Evolutionary conservation across 1,284 basidiomycete species (phyloP).

Genomic region (Gomphus bonarii): DNA sequence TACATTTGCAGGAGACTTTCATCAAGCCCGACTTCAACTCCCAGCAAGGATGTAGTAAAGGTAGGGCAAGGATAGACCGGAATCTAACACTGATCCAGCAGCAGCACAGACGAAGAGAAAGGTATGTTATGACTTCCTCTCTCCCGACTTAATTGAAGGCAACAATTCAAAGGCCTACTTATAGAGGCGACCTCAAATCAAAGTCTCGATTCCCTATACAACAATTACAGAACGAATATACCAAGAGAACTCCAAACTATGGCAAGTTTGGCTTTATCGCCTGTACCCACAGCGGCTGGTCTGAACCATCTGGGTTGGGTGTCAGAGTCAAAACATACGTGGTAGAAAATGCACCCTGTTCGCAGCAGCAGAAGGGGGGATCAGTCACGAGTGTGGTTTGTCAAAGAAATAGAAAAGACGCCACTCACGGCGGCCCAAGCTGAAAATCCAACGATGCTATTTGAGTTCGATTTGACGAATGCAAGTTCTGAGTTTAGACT

Average conservation of each 20-base stretch:
- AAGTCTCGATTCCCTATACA: no score
- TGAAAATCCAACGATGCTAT: conserved; percentile 38
- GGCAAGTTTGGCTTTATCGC: conserved; percentile 8
- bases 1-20: no score
- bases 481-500: conserved; percentile 35
- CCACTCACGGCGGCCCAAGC: conserved; percentile 27
- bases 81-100: no score
- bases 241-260: not conserved
- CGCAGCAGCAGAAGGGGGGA: not conserved
- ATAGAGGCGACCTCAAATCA: no score
- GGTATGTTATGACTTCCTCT: no score
- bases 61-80: no score
- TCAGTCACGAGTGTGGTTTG: not conserved
- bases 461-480: conserved; percentile 36
- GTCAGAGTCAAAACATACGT: conserved; percentile 17
- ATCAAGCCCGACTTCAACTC: no score
- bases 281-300: conserved; percentile 22
- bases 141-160: no score
- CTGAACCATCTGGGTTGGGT: conserved; percentile 27
- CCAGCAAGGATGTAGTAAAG: no score
- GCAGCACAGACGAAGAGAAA: no score
- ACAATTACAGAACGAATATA: not conserved
- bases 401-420: not conserved
- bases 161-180: no score
- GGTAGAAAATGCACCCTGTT: conserved; percentile 11